Evolutionary conservation across 108 stramenopile species (phyloP), one percentile per base, ranked within the genome.

Genomic region (Fragilariopsis cylindrus): DNA sequence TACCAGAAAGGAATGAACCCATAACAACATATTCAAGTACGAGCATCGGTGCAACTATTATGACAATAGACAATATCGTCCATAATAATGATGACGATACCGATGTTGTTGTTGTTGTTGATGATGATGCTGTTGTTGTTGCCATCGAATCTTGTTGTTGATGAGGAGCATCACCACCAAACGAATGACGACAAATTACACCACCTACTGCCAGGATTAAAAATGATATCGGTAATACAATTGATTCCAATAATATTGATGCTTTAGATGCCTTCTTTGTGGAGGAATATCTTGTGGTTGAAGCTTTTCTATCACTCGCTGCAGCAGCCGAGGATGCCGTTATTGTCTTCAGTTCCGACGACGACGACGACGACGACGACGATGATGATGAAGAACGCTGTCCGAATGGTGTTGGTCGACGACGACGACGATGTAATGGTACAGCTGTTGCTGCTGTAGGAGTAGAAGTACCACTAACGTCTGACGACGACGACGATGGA

Each of bases 21-120:
- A 63, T 42, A 6, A 63, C 11, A 42, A 63, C 15, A n/a, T 63
- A 63, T 63, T 63, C 62, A 9, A 63, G 62, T 42, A 44, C 18
- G 39, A 41, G 45, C 3, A 63, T 44, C 5, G 62, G 62, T 63
- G 62, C 62, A 11, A 45, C 43, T 3, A 63, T 15, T n/a, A 44
- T 44, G 13, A 41, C 40, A 44, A 63, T 63, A 44, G 43, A 63
- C 62, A 63, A 41, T 42, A 45, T 41, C 13, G 62, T 63, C 62
- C 62, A 63, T 43, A n/a, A n/a, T 44, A 63, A 63, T 6, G 62
- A 30, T 30, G 30, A 30, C 30, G 30, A 30, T 30, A 30, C 30
- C 30, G 30, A 30, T 30, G 30, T 30, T 30, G 30, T 30, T 30
- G 30, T 30, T 30, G 30, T 30, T 30, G 30, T 30, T 30, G 30